Evolutionary conservation across 2,329 filamentous ascomycete genomes (phyloP), one percentile per base, ranked within the genome.

Genomic region (Cordyceps sp.): DNA sequence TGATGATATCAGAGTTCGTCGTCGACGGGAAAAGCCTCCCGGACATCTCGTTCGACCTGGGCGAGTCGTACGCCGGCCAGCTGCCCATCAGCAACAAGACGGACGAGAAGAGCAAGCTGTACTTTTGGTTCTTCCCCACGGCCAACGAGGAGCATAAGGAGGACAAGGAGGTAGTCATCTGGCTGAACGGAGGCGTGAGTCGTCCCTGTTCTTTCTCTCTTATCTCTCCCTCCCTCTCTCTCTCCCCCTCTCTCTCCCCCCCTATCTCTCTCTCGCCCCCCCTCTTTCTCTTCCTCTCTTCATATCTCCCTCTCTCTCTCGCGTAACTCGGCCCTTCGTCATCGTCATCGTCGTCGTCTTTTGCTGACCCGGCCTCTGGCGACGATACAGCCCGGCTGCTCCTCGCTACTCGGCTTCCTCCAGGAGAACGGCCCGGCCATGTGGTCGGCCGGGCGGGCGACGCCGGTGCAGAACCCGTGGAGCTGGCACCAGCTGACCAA

Each of bases 341-440:
- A n/a, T n/a, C n/a, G n/a, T n/a, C n/a, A n/a, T n/a, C n/a, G n/a
- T n/a, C n/a, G n/a, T n/a, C n/a, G n/a, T n/a, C n/a, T n/a, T n/a
- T n/a, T n/a, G n/a, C n/a, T n/a, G n/a, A n/a, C n/a, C n/a, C n/a
- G n/a, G n/a, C n/a, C n/a, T n/a, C n/a, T n/a, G n/a, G n/a, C n/a
- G n/a, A n/a, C n/a, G n/a, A n/a, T n/a, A n/a, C n/a, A 39, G 32
- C 66, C 66, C n/a, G 66, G 65, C 17, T 72, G 65, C 42, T 62
- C 60, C 21, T 79, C 73, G 2, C 61, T 83, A 6, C 65, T 74
- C 41, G 79, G 78, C 7, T 58, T 86, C 2, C 49, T 88, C 9
- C 78, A 82, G 31, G 81, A 88, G 43, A 86, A 84, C 42, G 80
- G 82, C 0, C 77, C 80, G 0, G 78, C 82, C 44, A 35, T 66